Base-by-base conservation (phyloP, 2,329 filamentous ascomycete species). In the Didymosphaeria variabile region DNA sequence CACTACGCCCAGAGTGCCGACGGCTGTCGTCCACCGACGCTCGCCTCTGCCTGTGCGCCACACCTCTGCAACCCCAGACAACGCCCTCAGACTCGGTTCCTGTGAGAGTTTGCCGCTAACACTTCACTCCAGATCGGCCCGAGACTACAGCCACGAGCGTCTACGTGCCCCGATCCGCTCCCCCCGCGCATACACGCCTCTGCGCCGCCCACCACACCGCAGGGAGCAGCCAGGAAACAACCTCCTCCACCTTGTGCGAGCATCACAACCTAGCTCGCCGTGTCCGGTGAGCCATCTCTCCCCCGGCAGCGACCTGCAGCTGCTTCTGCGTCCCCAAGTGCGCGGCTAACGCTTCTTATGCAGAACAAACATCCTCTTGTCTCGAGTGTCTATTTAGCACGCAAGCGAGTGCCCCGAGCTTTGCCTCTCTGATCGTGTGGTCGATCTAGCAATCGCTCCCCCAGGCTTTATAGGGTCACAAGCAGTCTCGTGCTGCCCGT, bases 401-500 rank as follows among this genome's bases (percentile, higher is more conserved):
- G 66, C 66, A 72, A 70, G 64, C 71, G 63, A 72, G 59, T 61
- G 51, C 55, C 54, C 61, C 66, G 69, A 73, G 72, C 70, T 77
- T 55, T 77, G 73, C 74, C 74, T 64, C 58, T 67, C 64, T 71
- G 70, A 71, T 69, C 69, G 71, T 75, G 75, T 75, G 71, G 66
- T 51, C 64, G 57, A 60, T 66, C 68, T 68, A 75, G 70, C 75
- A 77, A 77, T 72, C 73, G 66, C 58, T 58, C 60, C 61, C 65
- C 69, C 66, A 62, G 61, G 59, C 65, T 69, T 75, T 76, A 77
- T 72, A 77, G 67, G 65, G 67, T 73, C 75, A 77, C 75, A 72
- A 70, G 72, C 67, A 60, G 73, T 74, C 74, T 75, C 71, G 76
- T 78, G 75, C 72, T 71, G 72, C 73, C 69, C 71, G 72, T 72